These are phyloP conservation scores for Malbranchea cinnamomea DNA, from an alignment of 2,329 filamentous ascomycete species.

Conservation along the genomic window DNA sequence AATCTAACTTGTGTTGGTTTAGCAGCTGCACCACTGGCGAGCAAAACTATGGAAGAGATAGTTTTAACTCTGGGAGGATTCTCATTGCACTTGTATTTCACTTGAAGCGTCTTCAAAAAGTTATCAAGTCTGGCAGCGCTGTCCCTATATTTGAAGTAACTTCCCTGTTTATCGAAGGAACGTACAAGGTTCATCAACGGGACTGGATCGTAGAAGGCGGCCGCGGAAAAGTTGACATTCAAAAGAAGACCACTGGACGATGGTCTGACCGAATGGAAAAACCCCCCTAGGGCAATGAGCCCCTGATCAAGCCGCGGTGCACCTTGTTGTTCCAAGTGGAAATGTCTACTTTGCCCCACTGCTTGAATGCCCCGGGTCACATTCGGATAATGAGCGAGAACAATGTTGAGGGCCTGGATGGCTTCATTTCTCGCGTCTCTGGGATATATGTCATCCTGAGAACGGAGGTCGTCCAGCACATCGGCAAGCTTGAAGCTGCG, in stretches of 20 bases:
- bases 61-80: no score
- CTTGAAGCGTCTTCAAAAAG: no score
- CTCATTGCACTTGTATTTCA: no score
- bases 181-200: constrained; percentile 2
- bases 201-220: constrained; percentile 40
- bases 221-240: constrained; percentile 48
- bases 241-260: constrained; percentile 42
- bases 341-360: constrained; percentile 22
- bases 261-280: constrained; percentile 46
- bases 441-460: constrained; percentile 22
- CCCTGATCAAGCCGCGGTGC: no score
- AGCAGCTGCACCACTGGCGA: no score
- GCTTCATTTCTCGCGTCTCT: constrained; percentile 31
- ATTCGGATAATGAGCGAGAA: constrained; percentile 36
- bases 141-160: no score
- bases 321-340: constrained; percentile 27
- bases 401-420: constrained; percentile 43
- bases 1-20: no score
- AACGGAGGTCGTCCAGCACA: constrained; percentile 31
- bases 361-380: constrained; percentile 26
- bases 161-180: no score
- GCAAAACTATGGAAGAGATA: no score
- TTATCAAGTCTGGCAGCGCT: no score
- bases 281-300: constrained; percentile 44
- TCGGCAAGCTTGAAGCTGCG: constrained; percentile 23